phyloP scores from a whole-genome alignment of 2,329 filamentous ascomycete genomes.

The Blumeria graminis region DNA sequence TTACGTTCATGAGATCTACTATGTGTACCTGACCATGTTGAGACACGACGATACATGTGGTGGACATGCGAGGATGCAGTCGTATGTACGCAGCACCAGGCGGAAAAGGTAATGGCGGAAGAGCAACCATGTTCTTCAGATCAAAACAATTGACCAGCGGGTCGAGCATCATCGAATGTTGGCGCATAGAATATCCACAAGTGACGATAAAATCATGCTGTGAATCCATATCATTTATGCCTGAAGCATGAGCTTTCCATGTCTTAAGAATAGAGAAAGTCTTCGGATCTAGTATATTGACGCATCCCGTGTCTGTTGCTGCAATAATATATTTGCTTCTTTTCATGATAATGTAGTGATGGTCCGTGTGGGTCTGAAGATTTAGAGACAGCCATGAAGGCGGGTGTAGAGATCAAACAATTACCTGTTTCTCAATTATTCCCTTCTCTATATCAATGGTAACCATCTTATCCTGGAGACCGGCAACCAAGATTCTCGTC shows the following conservation, averaged over 20 bases:
- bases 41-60: conserved; percentile 81
- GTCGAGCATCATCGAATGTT: conserved; percentile 62
- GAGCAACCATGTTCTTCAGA: conserved; percentile 65
- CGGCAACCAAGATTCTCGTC: conserved; percentile 64
- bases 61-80: conserved; percentile 89
- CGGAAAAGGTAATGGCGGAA: conserved; percentile 79
- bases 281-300: conserved; percentile 66
- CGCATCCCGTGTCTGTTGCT: conserved; percentile 56
- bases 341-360: conserved; percentile 80
- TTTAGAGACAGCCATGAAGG: conserved; percentile 12
- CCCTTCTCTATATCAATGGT: conserved; percentile 47
- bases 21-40: conserved; percentile 86
- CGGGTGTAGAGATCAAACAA: no score
- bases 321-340: conserved; percentile 78
- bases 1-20: conserved; percentile 66
- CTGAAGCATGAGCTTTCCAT: conserved; percentile 75
- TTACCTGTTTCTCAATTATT: conserved; percentile 41
- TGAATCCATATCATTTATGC: conserved; percentile 92
- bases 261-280: conserved; percentile 58
- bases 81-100: conserved; percentile 82
- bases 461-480: conserved; percentile 69
- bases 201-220: conserved; percentile 88
- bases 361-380: conserved; percentile 38
- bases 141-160: conserved; percentile 91
- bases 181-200: conserved; percentile 70